Conservation (phyloP, 2,329 filamentous ascomycete species). For the Metarhizium anisopliae region DNA sequence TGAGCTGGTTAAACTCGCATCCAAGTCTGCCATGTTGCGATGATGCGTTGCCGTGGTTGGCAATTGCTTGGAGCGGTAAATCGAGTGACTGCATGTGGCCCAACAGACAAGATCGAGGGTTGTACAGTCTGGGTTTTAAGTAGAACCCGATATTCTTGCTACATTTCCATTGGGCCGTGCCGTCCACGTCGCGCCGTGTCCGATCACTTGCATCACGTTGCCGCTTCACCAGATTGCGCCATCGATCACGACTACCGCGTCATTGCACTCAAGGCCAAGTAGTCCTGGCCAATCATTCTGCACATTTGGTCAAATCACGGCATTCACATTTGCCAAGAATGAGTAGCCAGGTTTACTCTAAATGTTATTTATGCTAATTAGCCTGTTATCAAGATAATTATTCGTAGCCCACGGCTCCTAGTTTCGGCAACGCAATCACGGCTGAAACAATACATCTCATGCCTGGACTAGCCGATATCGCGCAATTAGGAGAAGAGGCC, state of each 20-base stretch:
- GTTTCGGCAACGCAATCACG: not conserved
- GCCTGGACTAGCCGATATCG: not conserved
- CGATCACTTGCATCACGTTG: not conserved
- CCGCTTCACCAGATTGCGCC: not conserved
- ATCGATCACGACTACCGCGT: not conserved
- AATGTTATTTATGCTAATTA: no score
- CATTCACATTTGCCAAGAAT: not conserved
- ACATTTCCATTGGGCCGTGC: not conserved
- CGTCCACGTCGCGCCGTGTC: not conserved
- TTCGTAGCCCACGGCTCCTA: not conserved
- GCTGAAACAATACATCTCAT: not conserved
- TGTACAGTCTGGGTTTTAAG: not conserved
- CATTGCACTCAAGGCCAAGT: not conserved
- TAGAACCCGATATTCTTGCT: not conserved
- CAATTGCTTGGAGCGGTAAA: not conserved
- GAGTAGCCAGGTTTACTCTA: no score
- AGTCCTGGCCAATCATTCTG: no score
- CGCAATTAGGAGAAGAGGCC: conserved; percentile 2
- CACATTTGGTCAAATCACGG: not conserved
- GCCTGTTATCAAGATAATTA: no score
- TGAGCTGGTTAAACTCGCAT: not conserved
- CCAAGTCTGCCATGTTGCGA: not conserved
- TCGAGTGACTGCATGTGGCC: not conserved
- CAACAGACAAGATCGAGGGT: no score
- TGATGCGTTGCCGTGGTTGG: not conserved